Conservation (phyloP, 1,284 basidiomycete genomes). For the Tilletia indica region DNA sequence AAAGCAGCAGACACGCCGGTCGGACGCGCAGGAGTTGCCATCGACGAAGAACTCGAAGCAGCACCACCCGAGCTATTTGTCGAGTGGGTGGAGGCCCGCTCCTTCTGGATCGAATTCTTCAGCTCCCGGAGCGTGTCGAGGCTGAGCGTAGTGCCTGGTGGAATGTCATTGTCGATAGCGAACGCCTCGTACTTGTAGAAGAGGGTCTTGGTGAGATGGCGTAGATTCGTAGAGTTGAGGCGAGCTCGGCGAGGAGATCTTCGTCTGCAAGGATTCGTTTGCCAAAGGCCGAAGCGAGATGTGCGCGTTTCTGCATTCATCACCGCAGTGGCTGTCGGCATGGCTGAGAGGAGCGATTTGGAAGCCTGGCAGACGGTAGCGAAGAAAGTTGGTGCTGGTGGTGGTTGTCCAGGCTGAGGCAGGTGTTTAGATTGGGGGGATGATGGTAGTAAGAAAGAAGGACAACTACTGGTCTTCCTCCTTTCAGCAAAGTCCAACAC, state of each 20-base stretch:
- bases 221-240: constrained; percentile 36
- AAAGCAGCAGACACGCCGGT: not conserved
- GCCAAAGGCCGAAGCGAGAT: constrained; percentile 19
- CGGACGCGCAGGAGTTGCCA: constrained; percentile 26
- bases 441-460: no score
- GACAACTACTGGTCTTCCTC: no score
- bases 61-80: constrained; percentile 1
- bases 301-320: constrained; percentile 10
- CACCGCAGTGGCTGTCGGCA: constrained; percentile 9
- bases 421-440: no score
- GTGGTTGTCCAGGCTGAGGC: no score
- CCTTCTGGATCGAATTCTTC: constrained; percentile 32
- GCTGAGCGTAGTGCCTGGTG: constrained; percentile 29
- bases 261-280: constrained; percentile 28
- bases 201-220: constrained; percentile 33
- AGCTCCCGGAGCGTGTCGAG: constrained; percentile 36
- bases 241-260: constrained; percentile 30
- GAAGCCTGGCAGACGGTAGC: no score
- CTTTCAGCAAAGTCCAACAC: no score
- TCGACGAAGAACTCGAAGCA: constrained; percentile 17
- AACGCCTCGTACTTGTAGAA: constrained; percentile 48
- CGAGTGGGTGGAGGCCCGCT: constrained; percentile 10
- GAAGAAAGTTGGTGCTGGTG: no score
- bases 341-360: not conserved
- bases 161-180: constrained; percentile 32